These are phyloP conservation scores for Corynespora cassiicola DNA, from an alignment of 2,329 filamentous ascomycete genomes.

Conservation along the genomic window DNA sequence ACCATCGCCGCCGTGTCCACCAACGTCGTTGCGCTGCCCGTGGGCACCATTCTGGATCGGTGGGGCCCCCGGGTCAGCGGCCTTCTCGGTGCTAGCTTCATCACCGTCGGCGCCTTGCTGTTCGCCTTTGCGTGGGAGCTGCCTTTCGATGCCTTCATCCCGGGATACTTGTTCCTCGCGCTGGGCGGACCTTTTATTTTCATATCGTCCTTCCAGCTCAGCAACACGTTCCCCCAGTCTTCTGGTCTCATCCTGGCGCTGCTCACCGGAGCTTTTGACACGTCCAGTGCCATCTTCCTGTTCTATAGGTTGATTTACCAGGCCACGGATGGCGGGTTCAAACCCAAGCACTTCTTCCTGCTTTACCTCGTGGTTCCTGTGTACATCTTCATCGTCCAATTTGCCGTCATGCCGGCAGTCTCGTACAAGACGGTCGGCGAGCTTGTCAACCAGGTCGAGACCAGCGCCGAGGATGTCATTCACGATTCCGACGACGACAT, in stretches of 20 bases:
- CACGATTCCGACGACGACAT: constrained; percentile 65
- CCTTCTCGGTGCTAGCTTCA: constrained; percentile 71
- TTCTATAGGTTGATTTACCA: constrained; percentile 56
- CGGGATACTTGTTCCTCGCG: constrained; percentile 57
- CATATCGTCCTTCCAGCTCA: constrained; percentile 59
- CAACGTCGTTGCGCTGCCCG: constrained; percentile 83
- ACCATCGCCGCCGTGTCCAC: constrained; percentile 86
- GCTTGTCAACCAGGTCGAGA: constrained; percentile 74
- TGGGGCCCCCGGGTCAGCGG: constrained; percentile 81
- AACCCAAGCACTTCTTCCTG: constrained; percentile 57
- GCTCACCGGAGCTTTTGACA: constrained; percentile 59
- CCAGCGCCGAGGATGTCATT: constrained; percentile 46
- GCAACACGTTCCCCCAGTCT: constrained; percentile 58
- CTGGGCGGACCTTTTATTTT: constrained; percentile 59
- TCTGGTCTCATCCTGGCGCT: constrained; percentile 57
- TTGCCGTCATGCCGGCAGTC: constrained; percentile 54
- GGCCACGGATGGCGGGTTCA: constrained; percentile 49
- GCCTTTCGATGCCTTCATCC: constrained; percentile 71
- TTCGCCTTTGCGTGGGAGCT: constrained; percentile 72
- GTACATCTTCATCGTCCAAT: constrained; percentile 51
- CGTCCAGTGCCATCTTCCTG: constrained; percentile 56
- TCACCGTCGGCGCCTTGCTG: constrained; percentile 72
- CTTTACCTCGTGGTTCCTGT: constrained; percentile 56
- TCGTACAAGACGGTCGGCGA: constrained; percentile 72
- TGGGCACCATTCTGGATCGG: constrained; percentile 83